These are phyloP conservation scores for Viola pubescens DNA, from an alignment of 441 rosid species.

Conservation along the genomic window DNA sequence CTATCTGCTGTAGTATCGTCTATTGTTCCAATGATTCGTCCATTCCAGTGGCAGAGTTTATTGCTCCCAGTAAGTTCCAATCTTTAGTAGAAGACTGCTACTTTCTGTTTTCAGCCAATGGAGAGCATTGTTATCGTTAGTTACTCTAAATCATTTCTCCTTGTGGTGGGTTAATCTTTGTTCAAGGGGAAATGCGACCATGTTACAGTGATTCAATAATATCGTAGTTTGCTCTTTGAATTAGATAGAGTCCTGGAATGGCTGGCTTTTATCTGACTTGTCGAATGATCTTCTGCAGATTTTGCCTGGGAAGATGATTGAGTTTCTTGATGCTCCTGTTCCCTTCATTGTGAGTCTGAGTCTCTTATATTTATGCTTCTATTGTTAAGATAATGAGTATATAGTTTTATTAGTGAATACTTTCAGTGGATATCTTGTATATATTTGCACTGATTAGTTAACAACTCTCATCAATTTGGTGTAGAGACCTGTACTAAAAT, in stretches of 20 bases:
- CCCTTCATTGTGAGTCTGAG: slow-evolving; percentile 77
- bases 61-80: slow-evolving; percentile 70
- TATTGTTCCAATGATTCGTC: slow-evolving; percentile 76
- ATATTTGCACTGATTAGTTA: too few species aligned
- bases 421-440: too few species aligned
- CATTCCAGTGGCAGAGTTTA: slow-evolving; percentile 98
- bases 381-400: background rate
- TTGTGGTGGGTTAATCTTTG: too few species aligned
- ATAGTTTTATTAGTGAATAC: too few species aligned
- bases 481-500: too few species aligned
- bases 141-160: background rate
- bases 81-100: too few species aligned
- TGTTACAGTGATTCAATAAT: too few species aligned
- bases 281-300: slow-evolving; percentile 40
- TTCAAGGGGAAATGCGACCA: too few species aligned
- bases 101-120: background rate
- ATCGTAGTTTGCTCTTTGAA: background rate
- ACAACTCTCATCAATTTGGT: too few species aligned
- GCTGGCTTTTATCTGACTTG: slow-evolving; percentile 12
- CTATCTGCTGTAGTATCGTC: slow-evolving; percentile 80
- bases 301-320: slow-evolving; percentile 80
- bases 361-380: slow-evolving; percentile 5
- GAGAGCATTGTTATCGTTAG: background rate
- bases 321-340: slow-evolving; percentile 98
- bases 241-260: background rate